Percentiles rank a stretch among this genome's conserved stretches.
Evolutionary conservation across 1,284 basidiomycete genomes (phyloP).

Genomic region (Rhodotorula sp.): DNA sequence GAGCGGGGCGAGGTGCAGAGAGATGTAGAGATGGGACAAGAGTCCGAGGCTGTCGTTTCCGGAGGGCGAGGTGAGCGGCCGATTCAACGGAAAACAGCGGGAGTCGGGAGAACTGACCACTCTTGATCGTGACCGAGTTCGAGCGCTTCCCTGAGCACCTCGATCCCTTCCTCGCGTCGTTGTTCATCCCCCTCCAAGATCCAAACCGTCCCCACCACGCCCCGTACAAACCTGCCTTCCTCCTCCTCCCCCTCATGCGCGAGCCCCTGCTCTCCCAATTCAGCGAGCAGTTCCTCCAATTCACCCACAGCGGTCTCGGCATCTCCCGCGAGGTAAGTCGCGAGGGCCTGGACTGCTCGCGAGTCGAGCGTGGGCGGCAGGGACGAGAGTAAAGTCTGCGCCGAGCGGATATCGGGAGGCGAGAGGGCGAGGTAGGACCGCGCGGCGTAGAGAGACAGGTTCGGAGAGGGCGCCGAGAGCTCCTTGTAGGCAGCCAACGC

Average conservation of each 20-base stretch:
- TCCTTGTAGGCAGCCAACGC: conserved; percentile 38
- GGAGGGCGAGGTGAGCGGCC: no score
- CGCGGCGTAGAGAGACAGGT: conserved; percentile 66
- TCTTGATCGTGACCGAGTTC: conserved; percentile 73
- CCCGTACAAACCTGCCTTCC: conserved; percentile 66
- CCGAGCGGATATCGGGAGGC: conserved; percentile 59
- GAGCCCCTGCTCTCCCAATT: conserved; percentile 68
- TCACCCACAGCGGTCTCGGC: conserved; percentile 69
- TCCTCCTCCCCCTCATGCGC: conserved; percentile 61
- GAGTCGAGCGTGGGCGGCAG: conserved; percentile 47
- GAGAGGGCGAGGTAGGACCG: conserved; percentile 77
- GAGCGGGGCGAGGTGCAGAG: conserved; percentile 29
- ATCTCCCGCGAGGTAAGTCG: conserved; percentile 60
- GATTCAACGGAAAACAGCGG: neutral
- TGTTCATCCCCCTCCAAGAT: conserved; percentile 67
- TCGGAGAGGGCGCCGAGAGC: conserved; percentile 26
- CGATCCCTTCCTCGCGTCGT: conserved; percentile 76
- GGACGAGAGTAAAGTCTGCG: conserved; percentile 57
- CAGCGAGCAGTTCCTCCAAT: conserved; percentile 78
- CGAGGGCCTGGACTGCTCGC: conserved; percentile 69
- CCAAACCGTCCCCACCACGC: conserved; percentile 80
- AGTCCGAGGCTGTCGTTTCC: conserved; percentile 35
- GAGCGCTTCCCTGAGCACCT: conserved; percentile 68
- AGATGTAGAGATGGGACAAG: conserved; percentile 40
- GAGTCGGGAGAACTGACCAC: conserved; percentile 62